Conservation (phyloP, 805 yeast genomes). For the Kodamaea nitidulidarum region DNA sequence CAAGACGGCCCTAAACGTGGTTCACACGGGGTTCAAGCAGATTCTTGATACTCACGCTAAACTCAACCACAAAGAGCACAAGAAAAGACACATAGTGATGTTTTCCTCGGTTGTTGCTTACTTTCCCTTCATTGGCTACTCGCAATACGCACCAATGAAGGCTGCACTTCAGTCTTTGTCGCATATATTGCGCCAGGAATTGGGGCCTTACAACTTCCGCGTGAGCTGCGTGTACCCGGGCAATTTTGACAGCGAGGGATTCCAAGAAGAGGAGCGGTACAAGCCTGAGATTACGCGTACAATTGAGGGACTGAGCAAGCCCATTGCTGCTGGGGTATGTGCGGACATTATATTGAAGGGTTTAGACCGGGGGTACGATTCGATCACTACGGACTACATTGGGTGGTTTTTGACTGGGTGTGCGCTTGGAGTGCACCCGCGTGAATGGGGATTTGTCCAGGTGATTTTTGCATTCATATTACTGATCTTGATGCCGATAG, state of each 20-base stretch:
- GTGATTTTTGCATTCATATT: constrained; percentile 32
- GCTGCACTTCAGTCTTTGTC: constrained; percentile 76
- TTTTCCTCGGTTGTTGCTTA: constrained; percentile 75
- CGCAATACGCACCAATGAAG: constrained; percentile 86
- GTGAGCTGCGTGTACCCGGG: constrained; percentile 84
- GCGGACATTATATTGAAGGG: constrained; percentile 54
- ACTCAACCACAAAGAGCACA: constrained; percentile 10
- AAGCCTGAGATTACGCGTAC: constrained; percentile 79
- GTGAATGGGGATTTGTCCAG: constrained; percentile 51
- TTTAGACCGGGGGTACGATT: constrained; percentile 62
- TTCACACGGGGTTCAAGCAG: constrained; percentile 59
- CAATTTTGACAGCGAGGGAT: constrained; percentile 87
- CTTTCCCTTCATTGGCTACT: constrained; percentile 87
- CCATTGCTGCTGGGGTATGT: constrained; percentile 66
- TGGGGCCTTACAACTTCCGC: constrained; percentile 58
- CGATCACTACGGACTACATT: constrained; percentile 74
- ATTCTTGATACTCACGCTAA: constrained; percentile 16
- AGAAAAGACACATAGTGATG: constrained; percentile 55
- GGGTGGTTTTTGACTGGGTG: constrained; percentile 77
- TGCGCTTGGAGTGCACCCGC: constrained; percentile 66
- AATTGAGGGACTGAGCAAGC: constrained; percentile 80
- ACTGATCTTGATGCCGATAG: constrained; percentile 50
- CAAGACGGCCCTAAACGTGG: constrained; percentile 62
- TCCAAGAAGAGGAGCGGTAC: constrained; percentile 67
- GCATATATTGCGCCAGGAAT: constrained; percentile 78